Evolutionary conservation across 345 rosid genomes (phyloP).

Genomic region (Kernera saxatilis): DNA sequence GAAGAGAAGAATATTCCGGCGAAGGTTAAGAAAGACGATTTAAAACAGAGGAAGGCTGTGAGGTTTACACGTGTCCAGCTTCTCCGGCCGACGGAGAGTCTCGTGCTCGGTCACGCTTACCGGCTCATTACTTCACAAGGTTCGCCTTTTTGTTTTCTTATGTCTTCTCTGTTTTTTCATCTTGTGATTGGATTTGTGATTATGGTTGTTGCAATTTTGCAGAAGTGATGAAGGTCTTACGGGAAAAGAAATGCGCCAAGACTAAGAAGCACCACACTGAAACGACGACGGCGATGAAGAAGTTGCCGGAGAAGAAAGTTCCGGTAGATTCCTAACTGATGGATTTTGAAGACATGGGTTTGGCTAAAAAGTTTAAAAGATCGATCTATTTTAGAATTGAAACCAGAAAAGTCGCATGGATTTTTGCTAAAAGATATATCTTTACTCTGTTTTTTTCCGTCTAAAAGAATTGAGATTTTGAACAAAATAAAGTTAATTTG

Average conservation of each 20-base stretch:
- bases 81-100: constrained; percentile 74
- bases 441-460: neutral
- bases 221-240: constrained; percentile 82
- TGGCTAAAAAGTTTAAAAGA: neutral
- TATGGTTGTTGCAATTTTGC: neutral
- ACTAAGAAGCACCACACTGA: constrained; percentile 48
- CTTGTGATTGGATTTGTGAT: neutral
- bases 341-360: neutral
- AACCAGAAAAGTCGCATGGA: neutral
- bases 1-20: constrained; percentile 25
- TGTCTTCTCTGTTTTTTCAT: neutral
- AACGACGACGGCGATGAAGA: constrained; percentile 24
- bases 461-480: neutral
- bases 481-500: neutral
- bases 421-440: constrained; percentile 6
- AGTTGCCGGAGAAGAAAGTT: constrained; percentile 30
- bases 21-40: neutral
- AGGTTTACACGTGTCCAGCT: constrained; percentile 75
- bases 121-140: constrained; percentile 89
- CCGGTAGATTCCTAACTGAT: constrained; percentile 26
- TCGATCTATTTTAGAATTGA: neutral
- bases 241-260: constrained; percentile 74
- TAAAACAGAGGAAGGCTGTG: constrained; percentile 24
- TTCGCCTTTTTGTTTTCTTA: neutral
- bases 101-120: constrained; percentile 88